These are phyloP conservation scores for Teunomyces pallodes DNA, from an alignment of 805 yeast species.

Conservation along the genomic window DNA sequence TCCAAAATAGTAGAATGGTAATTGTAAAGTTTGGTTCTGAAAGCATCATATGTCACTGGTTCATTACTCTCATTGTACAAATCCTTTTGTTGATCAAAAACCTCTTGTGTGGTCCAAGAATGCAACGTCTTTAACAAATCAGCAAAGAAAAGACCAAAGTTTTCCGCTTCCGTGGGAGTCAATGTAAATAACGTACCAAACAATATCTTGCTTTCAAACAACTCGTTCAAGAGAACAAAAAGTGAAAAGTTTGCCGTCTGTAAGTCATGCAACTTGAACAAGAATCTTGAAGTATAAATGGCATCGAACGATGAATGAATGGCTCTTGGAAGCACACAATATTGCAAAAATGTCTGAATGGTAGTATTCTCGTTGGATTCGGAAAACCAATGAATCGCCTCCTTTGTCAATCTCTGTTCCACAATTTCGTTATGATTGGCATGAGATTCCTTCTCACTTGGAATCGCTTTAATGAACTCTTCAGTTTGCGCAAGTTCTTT, in stretches of 20 bases:
- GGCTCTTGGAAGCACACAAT: slow-evolving; percentile 73
- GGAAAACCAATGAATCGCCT: slow-evolving; percentile 41
- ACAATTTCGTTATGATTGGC: slow-evolving; percentile 33
- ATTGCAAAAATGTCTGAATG: slow-evolving; percentile 45
- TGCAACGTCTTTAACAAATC: slow-evolving; percentile 51
- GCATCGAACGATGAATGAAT: slow-evolving; percentile 84
- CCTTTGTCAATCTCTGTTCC: slow-evolving; percentile 22
- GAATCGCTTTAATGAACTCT: slow-evolving; percentile 24
- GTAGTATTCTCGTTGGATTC: not conserved
- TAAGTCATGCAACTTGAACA: slow-evolving; percentile 48
- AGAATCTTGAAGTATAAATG: slow-evolving; percentile 58
- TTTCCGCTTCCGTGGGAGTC: slow-evolving; percentile 78
- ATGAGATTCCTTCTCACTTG: slow-evolving; percentile 47
- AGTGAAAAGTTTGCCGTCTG: slow-evolving; percentile 36
- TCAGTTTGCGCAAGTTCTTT: slow-evolving; percentile 23
- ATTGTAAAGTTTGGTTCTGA: slow-evolving; percentile 42
- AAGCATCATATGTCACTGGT: slow-evolving; percentile 25
- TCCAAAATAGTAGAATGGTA: slow-evolving; percentile 55
- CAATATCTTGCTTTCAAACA: slow-evolving; percentile 50
- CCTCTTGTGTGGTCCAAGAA: slow-evolving; percentile 36
- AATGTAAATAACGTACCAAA: slow-evolving; percentile 63
- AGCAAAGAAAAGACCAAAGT: slow-evolving; percentile 70
- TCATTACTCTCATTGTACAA: slow-evolving; percentile 7
- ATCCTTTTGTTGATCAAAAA: slow-evolving; percentile 21
- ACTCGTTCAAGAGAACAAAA: slow-evolving; percentile 37